A percentile compares a stretch with the other conserved stretches of the same genome.
Evolutionary conservation across 345 rosid genomes (phyloP).

Genomic region (rapeseed (Brassica napus)): DNA sequence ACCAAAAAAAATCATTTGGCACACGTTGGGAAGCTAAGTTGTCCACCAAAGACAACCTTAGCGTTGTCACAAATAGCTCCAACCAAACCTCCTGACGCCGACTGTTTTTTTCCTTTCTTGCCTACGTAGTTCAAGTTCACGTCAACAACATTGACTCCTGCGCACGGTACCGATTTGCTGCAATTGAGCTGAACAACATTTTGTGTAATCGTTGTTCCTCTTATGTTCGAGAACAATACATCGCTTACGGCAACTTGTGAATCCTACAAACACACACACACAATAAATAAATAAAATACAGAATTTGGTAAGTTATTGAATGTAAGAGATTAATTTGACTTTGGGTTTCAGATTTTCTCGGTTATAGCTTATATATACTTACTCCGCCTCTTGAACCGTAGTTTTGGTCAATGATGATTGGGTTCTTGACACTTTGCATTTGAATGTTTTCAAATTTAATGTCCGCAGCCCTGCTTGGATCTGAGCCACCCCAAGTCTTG

Average conservation of each 20-base stretch:
- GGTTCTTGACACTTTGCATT: slow-evolving; percentile 38
- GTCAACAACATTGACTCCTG: slow-evolving; percentile 28
- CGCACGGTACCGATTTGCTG: slow-evolving; percentile 35
- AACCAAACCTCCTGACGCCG: slow-evolving; percentile 1
- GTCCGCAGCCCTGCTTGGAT: slow-evolving; percentile 13
- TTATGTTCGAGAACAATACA: slow-evolving; percentile 36
- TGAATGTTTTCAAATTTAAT: slow-evolving; percentile 27
- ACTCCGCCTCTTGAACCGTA: slow-evolving; percentile 45
- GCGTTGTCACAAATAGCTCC: slow-evolving; percentile 35
- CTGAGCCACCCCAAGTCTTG: slow-evolving; percentile 42
- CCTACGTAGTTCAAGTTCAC: slow-evolving; percentile 25
- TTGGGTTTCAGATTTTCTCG: neutral
- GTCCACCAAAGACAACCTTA: slow-evolving; percentile 30
- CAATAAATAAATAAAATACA: too few species aligned
- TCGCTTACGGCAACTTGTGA: slow-evolving; percentile 31
- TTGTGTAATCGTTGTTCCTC: slow-evolving; percentile 36
- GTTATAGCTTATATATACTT: slow-evolving; percentile 16
- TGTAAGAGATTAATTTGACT: neutral
- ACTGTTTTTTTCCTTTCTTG: neutral
- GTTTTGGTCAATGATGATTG: slow-evolving; percentile 44
- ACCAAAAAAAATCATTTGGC: slow-evolving; percentile 23
- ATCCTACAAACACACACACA: slow-evolving; percentile 19
- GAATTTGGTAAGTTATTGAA: neutral
- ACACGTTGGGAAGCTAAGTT: slow-evolving; percentile 27
- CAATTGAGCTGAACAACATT: slow-evolving; percentile 31